Evolutionary conservation across 352 stramenopile genomes (phyloP), one percentile per base, ranked within the genome.

Genomic region (Phytopythium montanum): DNA sequence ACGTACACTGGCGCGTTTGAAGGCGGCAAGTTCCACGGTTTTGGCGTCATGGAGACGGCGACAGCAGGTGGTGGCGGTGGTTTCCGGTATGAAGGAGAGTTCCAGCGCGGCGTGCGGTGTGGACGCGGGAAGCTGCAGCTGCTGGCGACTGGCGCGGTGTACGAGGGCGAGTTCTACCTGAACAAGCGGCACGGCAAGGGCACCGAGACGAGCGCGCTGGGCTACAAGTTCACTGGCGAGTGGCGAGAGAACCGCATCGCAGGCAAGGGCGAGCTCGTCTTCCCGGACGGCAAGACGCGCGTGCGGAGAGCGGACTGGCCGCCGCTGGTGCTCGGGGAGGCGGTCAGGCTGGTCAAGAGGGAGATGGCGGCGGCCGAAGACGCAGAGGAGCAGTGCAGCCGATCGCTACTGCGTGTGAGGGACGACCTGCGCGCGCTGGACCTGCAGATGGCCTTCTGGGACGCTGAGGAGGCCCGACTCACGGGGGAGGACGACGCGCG

Each of bases 111-210:
- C 2, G 19, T 71, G 48, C 74, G 80, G 3, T 76, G 73, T 25
- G 82, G 82, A 16, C 33, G 61, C 1, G 82, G 80, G 5, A 86
- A 69, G 44, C 66, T 90, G 18, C 39, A 49, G 12, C 76, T 86
- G 33, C 48, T 75, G 16, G 59, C 72, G 36, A 81, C 64, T 31
- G 79, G 73, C 13, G 75, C 74, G 16, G 63, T 56, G 14, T 92
- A 90, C 59, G 74, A 88, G 53, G 82, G 82, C 12, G 76, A 87
- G 42, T 92, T 92, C 60, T 87, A 75, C 65, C 52, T 62, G 39
- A 86, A 88, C 61, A 70, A 76, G 56, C 71, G 75, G 29, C 75
- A 92, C 13, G 82, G 82, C 28, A 72, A 83, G 49, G 82, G 82
- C 36, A 65, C 69, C 18, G 82, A 92, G 66, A 87, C 68, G 16